A percentile compares a stretch with the other conserved stretches of the same genome.
These are phyloP conservation scores for Aspergillus homomorphus DNA, from an alignment of 495 filamentous ascomycete genomes.

Conservation along the genomic window DNA sequence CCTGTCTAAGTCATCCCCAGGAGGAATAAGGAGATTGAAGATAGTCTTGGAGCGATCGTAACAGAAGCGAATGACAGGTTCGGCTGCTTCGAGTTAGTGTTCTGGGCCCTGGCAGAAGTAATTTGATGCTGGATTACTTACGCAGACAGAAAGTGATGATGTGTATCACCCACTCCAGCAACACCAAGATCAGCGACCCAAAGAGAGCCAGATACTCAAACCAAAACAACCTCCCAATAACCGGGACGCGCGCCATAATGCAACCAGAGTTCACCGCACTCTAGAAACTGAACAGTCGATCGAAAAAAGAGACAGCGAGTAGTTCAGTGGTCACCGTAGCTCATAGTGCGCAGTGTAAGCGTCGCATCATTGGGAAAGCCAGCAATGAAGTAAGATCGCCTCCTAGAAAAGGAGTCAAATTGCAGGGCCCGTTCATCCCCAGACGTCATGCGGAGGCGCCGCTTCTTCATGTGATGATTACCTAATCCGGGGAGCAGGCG, in stretches of 20 bases:
- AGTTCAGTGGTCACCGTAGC: background rate
- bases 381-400: background rate
- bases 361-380: background rate
- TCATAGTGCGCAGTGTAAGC: conserved; percentile 6
- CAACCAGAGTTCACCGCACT: background rate
- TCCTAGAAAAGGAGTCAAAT: conserved; percentile 5
- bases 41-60: conserved; percentile 76
- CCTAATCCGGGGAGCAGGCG: conserved; percentile 34
- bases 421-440: conserved; percentile 2
- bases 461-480: conserved; percentile 36
- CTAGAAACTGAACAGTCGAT: background rate
- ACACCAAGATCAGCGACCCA: conserved; percentile 75
- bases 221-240: conserved; percentile 77
- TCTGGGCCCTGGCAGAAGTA: background rate
- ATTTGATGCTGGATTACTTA: conserved; percentile 39
- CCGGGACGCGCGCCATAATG: conserved; percentile 70
- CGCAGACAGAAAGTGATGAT: conserved; percentile 88
- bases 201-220: conserved; percentile 83
- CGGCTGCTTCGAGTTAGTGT: conserved; percentile 50
- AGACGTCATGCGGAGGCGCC: conserved; percentile 21
- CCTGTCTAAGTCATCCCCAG: conserved; percentile 56
- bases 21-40: conserved; percentile 75
- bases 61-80: conserved; percentile 74
- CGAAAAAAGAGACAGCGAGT: background rate
- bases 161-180: conserved; percentile 75